Evolutionary conservation across 1,139 yeast species (phyloP).

Genomic region (Sugiyamaella xylanicola): DNA sequence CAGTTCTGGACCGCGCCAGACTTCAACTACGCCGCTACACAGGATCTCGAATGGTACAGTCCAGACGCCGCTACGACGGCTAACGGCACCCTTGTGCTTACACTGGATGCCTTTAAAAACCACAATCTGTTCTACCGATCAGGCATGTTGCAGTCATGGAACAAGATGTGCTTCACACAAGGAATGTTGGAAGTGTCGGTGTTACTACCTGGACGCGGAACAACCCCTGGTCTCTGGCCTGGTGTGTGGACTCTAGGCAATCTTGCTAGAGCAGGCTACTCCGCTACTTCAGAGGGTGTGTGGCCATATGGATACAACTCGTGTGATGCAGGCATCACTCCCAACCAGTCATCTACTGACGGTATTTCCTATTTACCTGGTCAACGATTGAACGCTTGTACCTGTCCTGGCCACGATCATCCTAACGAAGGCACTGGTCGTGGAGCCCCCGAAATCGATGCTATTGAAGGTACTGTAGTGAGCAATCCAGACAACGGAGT

Average conservation of each 20-base stretch:
- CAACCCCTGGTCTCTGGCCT: constrained; percentile 80
- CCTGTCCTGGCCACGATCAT: constrained; percentile 75
- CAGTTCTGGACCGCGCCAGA: constrained; percentile 81
- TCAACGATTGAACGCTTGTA: constrained; percentile 67
- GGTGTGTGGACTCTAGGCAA: constrained; percentile 90
- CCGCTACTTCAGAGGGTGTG: constrained; percentile 78
- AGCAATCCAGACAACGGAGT: constrained; percentile 51
- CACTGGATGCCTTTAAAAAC: constrained; percentile 72
- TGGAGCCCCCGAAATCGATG: constrained; percentile 91
- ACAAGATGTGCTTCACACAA: constrained; percentile 76
- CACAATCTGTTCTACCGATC: constrained; percentile 76
- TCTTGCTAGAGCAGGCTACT: constrained; percentile 78
- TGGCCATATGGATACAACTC: constrained; percentile 87
- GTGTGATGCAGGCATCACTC: constrained; percentile 87
- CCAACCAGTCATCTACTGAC: constrained; percentile 82
- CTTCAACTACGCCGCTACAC: constrained; percentile 75
- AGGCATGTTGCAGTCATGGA: constrained; percentile 87
- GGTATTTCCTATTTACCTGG: constrained; percentile 82
- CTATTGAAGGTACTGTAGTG: constrained; percentile 70
- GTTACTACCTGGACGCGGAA: constrained; percentile 68
- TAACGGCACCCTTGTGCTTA: constrained; percentile 64
- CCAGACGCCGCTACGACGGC: constrained; percentile 77
- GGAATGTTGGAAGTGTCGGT: constrained; percentile 73
- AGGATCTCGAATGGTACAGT: constrained; percentile 84
- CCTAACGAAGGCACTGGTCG: constrained; percentile 80